Percentiles rank a stretch among this genome's conserved stretches.
phyloP scores from a whole-genome alignment of 2,329 filamentous ascomycete species.

The Nakataea oryzae region DNA sequence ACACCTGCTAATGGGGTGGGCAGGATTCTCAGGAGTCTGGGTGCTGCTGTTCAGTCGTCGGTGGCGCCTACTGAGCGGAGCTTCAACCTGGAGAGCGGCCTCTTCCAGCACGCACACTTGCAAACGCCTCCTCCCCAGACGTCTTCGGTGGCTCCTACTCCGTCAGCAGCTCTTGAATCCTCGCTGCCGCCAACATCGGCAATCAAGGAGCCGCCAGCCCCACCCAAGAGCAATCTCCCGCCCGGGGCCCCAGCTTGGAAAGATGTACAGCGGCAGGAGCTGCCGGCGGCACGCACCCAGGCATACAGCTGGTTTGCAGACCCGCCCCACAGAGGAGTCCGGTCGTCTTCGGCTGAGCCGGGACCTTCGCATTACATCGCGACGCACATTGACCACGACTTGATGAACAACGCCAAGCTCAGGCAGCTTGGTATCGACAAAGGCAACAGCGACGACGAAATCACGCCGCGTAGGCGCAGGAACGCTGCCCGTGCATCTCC shows the following conservation, averaged over 20 bases:
- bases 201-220: background rate
- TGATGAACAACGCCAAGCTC: background rate
- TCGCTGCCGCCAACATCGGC: background rate
- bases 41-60: background rate
- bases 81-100: conserved; percentile 3
- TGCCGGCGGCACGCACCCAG: background rate
- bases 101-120: background rate
- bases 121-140: background rate
- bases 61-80: conserved; percentile 1
- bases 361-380: background rate
- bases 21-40: background rate
- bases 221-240: background rate
- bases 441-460: background rate
- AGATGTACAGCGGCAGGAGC: background rate
- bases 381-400: background rate
- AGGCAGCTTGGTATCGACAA: background rate
- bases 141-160: background rate
- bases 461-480: background rate
- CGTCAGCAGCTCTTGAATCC: background rate
- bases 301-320: background rate
- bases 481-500: background rate
- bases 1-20: background rate
- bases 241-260: background rate
- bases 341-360: background rate
- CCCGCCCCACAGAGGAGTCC: background rate